Evolutionary conservation across 495 filamentous ascomycete species (phyloP), one percentile per base, ranked within the genome.

Genomic region (Penicillium parvum): DNA sequence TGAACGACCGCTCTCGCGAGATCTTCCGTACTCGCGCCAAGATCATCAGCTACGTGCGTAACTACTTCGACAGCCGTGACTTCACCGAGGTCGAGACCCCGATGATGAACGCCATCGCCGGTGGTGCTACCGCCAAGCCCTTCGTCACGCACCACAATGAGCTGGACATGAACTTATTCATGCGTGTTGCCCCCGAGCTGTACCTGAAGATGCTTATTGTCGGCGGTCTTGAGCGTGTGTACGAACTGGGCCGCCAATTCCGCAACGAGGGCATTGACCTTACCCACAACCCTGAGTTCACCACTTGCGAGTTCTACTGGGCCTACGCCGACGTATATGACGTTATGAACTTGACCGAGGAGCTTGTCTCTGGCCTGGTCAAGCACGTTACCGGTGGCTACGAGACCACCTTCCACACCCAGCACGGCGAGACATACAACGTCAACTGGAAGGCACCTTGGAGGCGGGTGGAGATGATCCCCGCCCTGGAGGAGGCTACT

Each of bases 211-310:
- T 88, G 75, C 76, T 99, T 34, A 84, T 97, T 17, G 90, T 97
- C 12, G 92, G 92, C 58, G 92, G 92, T 33, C 72, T 96, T 4
- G 85, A 96, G 65, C 77, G 83, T 51, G 90, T 97, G 7, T 97
- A 92, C 65, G 92, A 99, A 57, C 76, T 97, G 37, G 92, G 94
- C 14, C 79, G 85, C 2, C 83, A 88, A 47, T 96, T 97, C 77
- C 75, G 92, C 45, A 99, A 97, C 53, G 92, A 99, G 64, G 90
- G 88, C 40, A 86, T 94, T 55, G 92, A 99, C 68, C 73, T 94
- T 38, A 96, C 92, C 10, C 94, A 99, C 74, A 99, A 99, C 71
- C 92, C 92, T 2, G 92, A 99, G 57, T 99, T 97, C 74, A 97
- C 94, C 8, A 90, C 90, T 9, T 90, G 85, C 58, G 94, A 99